A percentile compares a stretch with the other conserved stretches of the same genome.
Conservation (phyloP, 164 flowering plant genomes). For the Amborella trichopoda region DNA sequence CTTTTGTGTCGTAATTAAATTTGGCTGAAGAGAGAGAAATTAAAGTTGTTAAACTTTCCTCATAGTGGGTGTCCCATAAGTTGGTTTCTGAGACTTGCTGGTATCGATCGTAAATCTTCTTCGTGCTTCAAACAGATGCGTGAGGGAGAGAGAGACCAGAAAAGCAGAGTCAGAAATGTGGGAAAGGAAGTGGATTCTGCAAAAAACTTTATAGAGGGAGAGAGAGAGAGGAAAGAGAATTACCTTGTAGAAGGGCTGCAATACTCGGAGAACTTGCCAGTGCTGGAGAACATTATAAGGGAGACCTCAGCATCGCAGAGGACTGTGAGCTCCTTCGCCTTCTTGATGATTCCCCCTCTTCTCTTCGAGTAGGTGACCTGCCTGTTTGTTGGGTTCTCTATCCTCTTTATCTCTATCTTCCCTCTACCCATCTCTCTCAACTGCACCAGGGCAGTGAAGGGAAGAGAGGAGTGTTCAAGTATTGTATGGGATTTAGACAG, state of each 20-base stretch:
- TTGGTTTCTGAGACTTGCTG: conserved; percentile 30
- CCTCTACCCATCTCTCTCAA: conserved; percentile 53
- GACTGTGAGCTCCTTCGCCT: conserved; percentile 57
- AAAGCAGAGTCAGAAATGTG: not conserved
- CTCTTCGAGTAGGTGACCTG: conserved; percentile 72
- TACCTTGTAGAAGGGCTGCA: conserved; percentile 42
- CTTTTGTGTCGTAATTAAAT: not conserved
- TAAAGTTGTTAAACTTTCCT: conserved; percentile 21
- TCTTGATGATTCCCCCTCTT: conserved; percentile 56
- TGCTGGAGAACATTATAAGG: conserved; percentile 42
- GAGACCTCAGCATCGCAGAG: conserved; percentile 67
- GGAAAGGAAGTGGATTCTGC: not conserved
- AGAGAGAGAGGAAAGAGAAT: conserved; percentile 2
- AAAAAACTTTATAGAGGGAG: no score
- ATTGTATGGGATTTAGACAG: not conserved
- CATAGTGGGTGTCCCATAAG: conserved; percentile 59
- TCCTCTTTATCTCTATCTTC: conserved; percentile 58
- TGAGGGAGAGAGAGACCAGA: not conserved
- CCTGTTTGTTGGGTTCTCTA: conserved; percentile 55
- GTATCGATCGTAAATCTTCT: conserved; percentile 43
- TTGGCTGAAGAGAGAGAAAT: not conserved
- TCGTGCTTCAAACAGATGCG: conserved; percentile 24
- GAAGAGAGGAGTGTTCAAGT: not conserved
- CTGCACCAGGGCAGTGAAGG: not conserved
- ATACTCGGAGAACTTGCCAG: conserved; percentile 33